These are phyloP conservation scores for Phytopythium helicoides DNA, from an alignment of 352 stramenopile species.

Conservation along the genomic window DNA sequence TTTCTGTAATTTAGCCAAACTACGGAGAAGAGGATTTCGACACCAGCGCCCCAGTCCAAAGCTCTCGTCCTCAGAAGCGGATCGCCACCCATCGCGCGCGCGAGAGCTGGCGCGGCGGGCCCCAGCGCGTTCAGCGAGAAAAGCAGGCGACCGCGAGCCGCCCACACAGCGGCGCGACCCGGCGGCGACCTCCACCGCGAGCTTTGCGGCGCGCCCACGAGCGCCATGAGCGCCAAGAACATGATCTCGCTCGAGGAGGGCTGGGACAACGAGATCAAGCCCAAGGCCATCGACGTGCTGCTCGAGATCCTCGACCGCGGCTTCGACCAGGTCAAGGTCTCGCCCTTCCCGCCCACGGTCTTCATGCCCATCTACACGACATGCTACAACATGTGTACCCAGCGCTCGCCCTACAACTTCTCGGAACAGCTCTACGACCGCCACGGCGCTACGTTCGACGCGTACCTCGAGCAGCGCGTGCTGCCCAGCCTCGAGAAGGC, in stretches of 20 bases:
- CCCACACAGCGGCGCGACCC: not conserved
- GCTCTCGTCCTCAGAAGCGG: not conserved
- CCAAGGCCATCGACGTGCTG: constrained; percentile 87
- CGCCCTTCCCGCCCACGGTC: constrained; percentile 76
- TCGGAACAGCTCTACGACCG: constrained; percentile 98
- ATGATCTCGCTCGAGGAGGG: constrained; percentile 86
- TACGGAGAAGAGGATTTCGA: too few species aligned
- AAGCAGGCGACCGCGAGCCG: too few species aligned
- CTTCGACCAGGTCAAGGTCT: constrained; percentile 79
- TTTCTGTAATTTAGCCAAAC: too few species aligned
- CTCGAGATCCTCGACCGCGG: constrained; percentile 84
- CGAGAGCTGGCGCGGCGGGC: too few species aligned
- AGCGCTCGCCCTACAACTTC: constrained; percentile 99
- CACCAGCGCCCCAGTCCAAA: too few species aligned
- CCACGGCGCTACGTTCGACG: constrained; percentile 91
- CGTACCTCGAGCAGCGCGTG: constrained; percentile 90
- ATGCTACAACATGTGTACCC: constrained; percentile 99
- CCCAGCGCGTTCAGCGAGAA: too few species aligned
- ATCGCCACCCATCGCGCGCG: not conserved
- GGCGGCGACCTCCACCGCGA: not conserved
- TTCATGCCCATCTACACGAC: constrained; percentile 92
- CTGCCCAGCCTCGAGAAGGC: constrained; percentile 86
- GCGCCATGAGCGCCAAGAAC: constrained; percentile 69
- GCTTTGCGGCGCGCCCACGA: not conserved
- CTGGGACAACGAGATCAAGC: constrained; percentile 88